Conservation (phyloP, 2,329 filamentous ascomycete genomes). For the Pseudocercospora pini-densiflorae region DNA sequence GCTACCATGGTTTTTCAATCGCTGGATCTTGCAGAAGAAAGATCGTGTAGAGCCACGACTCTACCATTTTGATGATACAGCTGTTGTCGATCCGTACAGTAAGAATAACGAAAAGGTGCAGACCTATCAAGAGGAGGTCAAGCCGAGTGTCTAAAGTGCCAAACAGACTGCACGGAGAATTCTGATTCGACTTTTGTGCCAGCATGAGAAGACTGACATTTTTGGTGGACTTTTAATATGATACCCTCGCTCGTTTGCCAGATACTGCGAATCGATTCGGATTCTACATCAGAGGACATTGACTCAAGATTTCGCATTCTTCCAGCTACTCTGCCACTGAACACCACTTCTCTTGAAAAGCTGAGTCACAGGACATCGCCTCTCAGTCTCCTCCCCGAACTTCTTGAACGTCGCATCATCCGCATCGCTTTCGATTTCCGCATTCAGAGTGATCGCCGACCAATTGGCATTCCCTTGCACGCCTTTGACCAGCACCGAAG, state of each 20-base stretch:
- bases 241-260: not conserved
- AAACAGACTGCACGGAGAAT: not conserved
- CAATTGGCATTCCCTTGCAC: conserved; percentile 19
- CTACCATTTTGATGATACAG: conserved; percentile 3
- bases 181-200: not conserved
- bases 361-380: conserved; percentile 20
- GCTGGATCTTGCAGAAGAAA: conserved; percentile 6
- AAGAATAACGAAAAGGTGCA: not conserved
- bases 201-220: not conserved
- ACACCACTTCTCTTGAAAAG: conserved; percentile 20
- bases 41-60: not conserved
- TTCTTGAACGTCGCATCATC: conserved; percentile 17
- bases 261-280: no score
- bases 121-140: not conserved
- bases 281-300: not conserved
- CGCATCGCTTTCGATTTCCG: conserved; percentile 12
- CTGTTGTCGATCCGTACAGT: not conserved
- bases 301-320: conserved; percentile 3
- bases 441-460: conserved; percentile 14
- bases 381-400: conserved; percentile 21
- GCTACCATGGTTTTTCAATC: conserved; percentile 16
- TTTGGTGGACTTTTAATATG: not conserved
- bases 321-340: conserved; percentile 12
- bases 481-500: conserved; percentile 16
- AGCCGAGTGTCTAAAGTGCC: not conserved